Evolutionary conservation across 805 yeast genomes (phyloP), one percentile per base, ranked within the genome.

Genomic region (Grigorovia humatica): DNA sequence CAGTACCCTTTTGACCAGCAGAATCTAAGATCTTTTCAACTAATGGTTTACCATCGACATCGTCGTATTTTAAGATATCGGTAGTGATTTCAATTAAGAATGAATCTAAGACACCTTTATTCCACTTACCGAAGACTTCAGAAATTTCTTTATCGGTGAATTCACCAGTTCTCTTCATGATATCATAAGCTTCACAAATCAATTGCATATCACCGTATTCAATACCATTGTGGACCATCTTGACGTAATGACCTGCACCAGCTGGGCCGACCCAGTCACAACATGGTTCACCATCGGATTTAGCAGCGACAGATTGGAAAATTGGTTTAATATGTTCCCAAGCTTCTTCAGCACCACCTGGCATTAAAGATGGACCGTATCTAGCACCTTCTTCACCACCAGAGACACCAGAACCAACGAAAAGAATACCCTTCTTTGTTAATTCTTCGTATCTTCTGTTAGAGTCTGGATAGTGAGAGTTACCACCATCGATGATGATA

Each of bases 381-480:
- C 99, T 88, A 65, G 99, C 99, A 80, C 99, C 99, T 73, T 91
- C 99, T 77, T 91, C 99, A 79, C 99, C 99, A 75, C 99, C 99
- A 63, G 98, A 91, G 59, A 93, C 98, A 85, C 99, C 99, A 57
- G 96, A 90, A 67, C 99, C 99, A 58, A 91, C 98, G 63, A 88
- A 93, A 59, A 81, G 75, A 68, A 90, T 83, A 45, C 96, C 98
- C 79, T 91, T 82, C 52, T 73, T 76, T 72, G 85, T 82, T 71
- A 91, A 81, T 70, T 89, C 96, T 54, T 79, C 91, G 78, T 74
- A 88, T 75, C 99, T 88, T 77, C 98, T 89, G 85, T 90, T 90
- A 55, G 96, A 73, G 76, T 91, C 99, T 73, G 96, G 96, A 93
- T 84, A 91, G 75, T 91, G 96, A 46, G 98, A 93, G 88, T 91